Evolutionary conservation across 2,329 filamentous ascomycete genomes (phyloP).

Genomic region (Diaporthe ilicicola): DNA sequence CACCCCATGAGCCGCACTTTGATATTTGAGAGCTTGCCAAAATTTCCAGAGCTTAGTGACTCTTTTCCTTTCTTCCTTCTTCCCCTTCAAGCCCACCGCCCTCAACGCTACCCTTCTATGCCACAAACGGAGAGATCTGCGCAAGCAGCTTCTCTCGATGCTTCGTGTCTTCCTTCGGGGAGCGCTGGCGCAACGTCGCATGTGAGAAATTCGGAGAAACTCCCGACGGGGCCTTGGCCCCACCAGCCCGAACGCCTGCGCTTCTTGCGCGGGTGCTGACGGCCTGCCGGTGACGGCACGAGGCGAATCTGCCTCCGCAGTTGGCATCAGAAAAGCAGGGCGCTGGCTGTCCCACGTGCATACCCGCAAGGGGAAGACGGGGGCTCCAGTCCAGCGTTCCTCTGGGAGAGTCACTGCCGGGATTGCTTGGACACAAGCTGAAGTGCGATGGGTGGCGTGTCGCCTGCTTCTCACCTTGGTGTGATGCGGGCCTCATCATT

Average conservation of each 20-base stretch:
- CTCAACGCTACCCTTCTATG: constrained; percentile 93
- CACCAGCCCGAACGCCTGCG: constrained; percentile 33
- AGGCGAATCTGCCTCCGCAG: constrained; percentile 41
- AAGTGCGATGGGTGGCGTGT: constrained; percentile 46
- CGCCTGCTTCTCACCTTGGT: constrained; percentile 31
- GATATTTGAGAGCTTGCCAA: constrained; percentile 35
- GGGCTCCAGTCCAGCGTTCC: constrained; percentile 37
- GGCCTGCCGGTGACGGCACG: constrained; percentile 44
- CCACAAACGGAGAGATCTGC: constrained; percentile 71
- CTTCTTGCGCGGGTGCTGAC: constrained; percentile 29
- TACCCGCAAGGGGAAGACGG: constrained; percentile 25
- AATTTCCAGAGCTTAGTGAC: constrained; percentile 27
- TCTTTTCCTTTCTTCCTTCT: constrained; percentile 45
- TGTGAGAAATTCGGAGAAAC: constrained; percentile 74
- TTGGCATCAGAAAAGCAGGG: constrained; percentile 47
- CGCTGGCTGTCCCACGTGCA: constrained; percentile 35
- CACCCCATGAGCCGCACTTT: constrained; percentile 34
- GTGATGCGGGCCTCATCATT: constrained; percentile 38
- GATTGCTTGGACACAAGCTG: constrained; percentile 43
- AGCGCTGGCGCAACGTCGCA: constrained; percentile 55
- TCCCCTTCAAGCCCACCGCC: constrained; percentile 73
- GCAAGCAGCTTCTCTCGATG: constrained; percentile 46
- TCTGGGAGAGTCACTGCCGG: constrained; percentile 41
- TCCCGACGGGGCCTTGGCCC: constrained; percentile 32
- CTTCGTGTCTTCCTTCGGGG: constrained; percentile 26